Percentiles rank a stretch among this genome's conserved stretches.
Conservation (phyloP, 1,284 basidiomycete genomes). For the Mycena sp. region DNA sequence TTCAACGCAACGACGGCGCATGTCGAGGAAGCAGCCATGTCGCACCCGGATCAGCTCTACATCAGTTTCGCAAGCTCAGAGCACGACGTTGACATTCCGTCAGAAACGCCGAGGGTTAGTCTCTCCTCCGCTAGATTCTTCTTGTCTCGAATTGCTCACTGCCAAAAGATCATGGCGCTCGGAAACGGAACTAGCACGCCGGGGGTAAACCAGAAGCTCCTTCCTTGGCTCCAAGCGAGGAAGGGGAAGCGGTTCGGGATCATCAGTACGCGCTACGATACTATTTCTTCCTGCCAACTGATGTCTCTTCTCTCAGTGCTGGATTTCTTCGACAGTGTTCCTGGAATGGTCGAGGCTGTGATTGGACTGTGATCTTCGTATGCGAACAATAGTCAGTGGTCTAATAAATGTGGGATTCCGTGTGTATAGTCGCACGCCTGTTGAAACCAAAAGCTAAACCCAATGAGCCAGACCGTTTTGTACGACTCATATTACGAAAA, state of each 20-base stretch:
- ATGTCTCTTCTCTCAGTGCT: neutral
- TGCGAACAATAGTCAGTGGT: no score
- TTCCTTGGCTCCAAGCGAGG: conserved; percentile 49
- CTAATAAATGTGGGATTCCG: no score
- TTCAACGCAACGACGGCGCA: no score
- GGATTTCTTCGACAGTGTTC: conserved; percentile 10
- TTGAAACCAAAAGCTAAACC: no score
- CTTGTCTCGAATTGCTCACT: neutral
- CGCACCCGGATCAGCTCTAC: conserved; percentile 50
- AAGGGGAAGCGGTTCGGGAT: conserved; percentile 53
- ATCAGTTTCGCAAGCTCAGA: conserved; percentile 55
- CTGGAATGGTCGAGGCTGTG: conserved; percentile 2
- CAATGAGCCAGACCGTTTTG: no score
- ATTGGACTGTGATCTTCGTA: neutral
- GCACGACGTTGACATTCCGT: conserved; percentile 37
- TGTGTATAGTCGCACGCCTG: no score
- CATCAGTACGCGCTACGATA: conserved; percentile 49
- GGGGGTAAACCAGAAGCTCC: conserved; percentile 52
- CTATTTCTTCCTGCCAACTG: no score
- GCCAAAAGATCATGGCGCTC: conserved; percentile 48
- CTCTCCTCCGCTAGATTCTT: neutral
- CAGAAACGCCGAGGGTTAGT: conserved; percentile 40
- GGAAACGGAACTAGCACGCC: conserved; percentile 44
- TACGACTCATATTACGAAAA: no score
- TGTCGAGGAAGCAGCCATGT: conserved; percentile 45